Conservation (phyloP, 2,329 filamentous ascomycete genomes). For the Paraphaeosphaeria minitans region DNA sequence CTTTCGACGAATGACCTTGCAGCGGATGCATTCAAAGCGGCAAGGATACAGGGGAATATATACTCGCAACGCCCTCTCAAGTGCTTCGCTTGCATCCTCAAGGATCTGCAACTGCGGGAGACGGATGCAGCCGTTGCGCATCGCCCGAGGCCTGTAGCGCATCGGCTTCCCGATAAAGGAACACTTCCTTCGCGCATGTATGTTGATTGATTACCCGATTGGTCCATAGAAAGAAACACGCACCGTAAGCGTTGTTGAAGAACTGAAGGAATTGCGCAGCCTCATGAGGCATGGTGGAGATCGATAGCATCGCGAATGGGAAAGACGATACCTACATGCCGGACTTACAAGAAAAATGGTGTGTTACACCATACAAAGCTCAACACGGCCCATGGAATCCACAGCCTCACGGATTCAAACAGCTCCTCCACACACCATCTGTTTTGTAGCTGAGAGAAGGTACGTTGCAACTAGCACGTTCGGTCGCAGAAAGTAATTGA, state of each 20-base stretch:
- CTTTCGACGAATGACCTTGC: conserved; percentile 5
- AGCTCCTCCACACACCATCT: not conserved
- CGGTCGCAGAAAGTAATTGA: not conserved
- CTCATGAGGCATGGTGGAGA: not conserved
- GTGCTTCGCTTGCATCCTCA: not conserved
- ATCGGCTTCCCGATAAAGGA: not conserved
- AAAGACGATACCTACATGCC: not conserved
- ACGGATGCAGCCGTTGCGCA: not conserved
- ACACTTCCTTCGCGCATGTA: not conserved
- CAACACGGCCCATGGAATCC: not conserved
- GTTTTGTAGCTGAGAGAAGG: not conserved
- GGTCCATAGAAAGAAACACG: not conserved
- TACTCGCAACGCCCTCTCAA: not conserved
- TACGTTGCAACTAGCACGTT: not conserved
- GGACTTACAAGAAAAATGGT: not conserved
- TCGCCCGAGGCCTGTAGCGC: not conserved
- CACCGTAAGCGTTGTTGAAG: not conserved
- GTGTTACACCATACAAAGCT: not conserved
- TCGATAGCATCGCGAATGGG: not conserved
- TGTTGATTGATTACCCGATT: not conserved
- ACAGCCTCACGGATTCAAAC: not conserved
- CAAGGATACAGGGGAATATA: not conserved
- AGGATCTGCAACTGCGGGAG: not conserved
- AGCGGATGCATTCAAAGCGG: not conserved
- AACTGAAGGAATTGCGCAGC: not conserved